Evolutionary conservation across 768 basidiomycete species (phyloP).

Genomic region (Russula ochroleuca): DNA sequence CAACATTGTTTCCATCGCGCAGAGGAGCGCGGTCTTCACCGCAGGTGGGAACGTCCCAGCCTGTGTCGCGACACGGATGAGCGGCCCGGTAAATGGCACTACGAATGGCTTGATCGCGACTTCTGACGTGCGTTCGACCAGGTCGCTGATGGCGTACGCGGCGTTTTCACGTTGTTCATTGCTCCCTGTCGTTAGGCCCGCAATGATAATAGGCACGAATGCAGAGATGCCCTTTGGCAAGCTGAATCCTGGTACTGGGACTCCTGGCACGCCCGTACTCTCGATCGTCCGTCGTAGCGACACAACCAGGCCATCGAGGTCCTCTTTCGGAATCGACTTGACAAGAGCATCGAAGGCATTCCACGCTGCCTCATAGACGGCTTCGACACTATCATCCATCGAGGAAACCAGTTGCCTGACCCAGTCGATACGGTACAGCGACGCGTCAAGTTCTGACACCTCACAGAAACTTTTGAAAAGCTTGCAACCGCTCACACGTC

Average conservation of each 20-base stretch:
- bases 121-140: constrained; percentile 85
- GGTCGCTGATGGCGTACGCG: constrained; percentile 92
- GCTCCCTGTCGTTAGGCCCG: constrained; percentile 89
- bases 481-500: constrained; percentile 74
- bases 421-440: constrained; percentile 91
- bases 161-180: constrained; percentile 95
- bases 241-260: constrained; percentile 79
- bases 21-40: constrained; percentile 88
- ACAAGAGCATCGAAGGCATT: constrained; percentile 80
- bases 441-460: constrained; percentile 72
- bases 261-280: constrained; percentile 71
- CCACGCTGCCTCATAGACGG: constrained; percentile 81
- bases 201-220: constrained; percentile 81
- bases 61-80: constrained; percentile 92
- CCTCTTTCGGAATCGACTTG: constrained; percentile 88
- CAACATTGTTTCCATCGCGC: constrained; percentile 80
- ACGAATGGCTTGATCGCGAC: constrained; percentile 90
- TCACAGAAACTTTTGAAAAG: constrained; percentile 83
- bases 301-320: constrained; percentile 85
- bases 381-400: constrained; percentile 70
- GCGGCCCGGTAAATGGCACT: constrained; percentile 90
- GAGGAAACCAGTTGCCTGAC: constrained; percentile 80
- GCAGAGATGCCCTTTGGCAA: constrained; percentile 79
- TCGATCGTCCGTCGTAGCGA: constrained; percentile 88
- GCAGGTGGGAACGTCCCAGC: constrained; percentile 85